Evolutionary conservation across 306 rosid species (phyloP), one percentile per base, ranked within the genome.

Genomic region (Quercus suber): DNA sequence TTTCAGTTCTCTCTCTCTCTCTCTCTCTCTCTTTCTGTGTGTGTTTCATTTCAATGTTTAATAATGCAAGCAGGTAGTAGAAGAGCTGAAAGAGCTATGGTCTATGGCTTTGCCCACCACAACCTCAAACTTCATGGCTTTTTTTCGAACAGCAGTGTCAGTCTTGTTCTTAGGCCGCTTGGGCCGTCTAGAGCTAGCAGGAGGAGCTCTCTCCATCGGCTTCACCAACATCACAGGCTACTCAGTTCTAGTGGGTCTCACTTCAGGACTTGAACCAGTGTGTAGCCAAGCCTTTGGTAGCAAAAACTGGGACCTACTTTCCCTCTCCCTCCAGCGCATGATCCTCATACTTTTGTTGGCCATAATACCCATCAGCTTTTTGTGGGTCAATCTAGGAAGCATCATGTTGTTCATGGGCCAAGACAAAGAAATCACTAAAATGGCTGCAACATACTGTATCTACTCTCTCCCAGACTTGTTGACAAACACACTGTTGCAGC

Each of bases 161-260:
- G 96, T 95, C 11, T 61, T 93, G 6, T 93, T 95, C 63, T 80
- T 95, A 17, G 98, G 99, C 8, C 79, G 92, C 4, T 93, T 92
- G 0, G 99, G 99, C 1, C 88, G 95, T 64, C 76, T 95, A 21
- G 97, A 95, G 84, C 92, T 95, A n/a, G 99, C 99, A 1, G 99
- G 99, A 10, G 98, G 98, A 9, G 97, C 99, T 25, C 98, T 95
- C 2, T 91, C 99, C 3, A 86, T 93, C 19, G 99, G 98, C 3
- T 95, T 95, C 88, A 95, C 99, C 30, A 95, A 95, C 89, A 95
- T 95, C 73, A 95, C 99, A 21, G 99, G 99, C 74, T 95, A 95
- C 91, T 95, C 99, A 68, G 97, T 95, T 55, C 75, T 95, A 1
- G 90, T 87, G 31, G 99, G 98, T 9, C 90, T 95, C 0, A 97